These are phyloP conservation scores for Phytophthora agathidicida DNA, from an alignment of 352 stramenopile genomes.

Conservation along the genomic window DNA sequence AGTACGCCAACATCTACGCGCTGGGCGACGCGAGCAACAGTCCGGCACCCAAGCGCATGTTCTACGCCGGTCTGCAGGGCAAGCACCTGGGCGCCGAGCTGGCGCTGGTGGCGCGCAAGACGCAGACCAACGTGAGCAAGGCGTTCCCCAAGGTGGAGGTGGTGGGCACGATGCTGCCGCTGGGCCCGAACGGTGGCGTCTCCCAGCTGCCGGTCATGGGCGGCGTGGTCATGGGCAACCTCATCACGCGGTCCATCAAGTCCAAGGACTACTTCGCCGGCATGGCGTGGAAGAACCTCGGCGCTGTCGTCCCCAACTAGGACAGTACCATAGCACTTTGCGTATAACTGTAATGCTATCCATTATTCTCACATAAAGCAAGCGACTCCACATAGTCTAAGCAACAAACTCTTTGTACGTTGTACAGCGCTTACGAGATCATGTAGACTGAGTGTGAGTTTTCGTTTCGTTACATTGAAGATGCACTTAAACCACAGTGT, in stretches of 20 bases:
- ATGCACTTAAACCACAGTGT: too few relatives aligned
- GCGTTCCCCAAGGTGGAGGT: conserved; percentile 45
- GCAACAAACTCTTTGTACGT: too few relatives aligned
- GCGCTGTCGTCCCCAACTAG: conserved; percentile 40
- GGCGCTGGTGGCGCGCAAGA: conserved; percentile 42
- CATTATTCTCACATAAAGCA: too few relatives aligned
- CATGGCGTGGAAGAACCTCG: conserved; percentile 42
- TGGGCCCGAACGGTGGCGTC: conserved; percentile 62
- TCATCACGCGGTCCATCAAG: conserved; percentile 55
- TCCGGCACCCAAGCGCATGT: conserved; percentile 47
- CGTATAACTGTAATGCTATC: not conserved
- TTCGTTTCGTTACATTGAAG: too few relatives aligned
- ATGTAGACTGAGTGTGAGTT: too few relatives aligned
- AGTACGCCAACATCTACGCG: conserved; percentile 57
- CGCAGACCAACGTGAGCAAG: conserved; percentile 42
- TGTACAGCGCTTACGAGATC: too few relatives aligned
- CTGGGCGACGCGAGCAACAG: conserved; percentile 61
- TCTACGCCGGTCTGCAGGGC: conserved; percentile 47
- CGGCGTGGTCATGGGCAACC: conserved; percentile 56
- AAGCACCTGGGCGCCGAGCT: conserved; percentile 48
- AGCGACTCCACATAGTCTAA: too few relatives aligned
- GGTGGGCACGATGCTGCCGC: conserved; percentile 43
- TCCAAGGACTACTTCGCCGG: conserved; percentile 52
- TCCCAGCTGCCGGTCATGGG: conserved; percentile 57
- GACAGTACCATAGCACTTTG: not conserved